Evolutionary conservation across 2,329 filamentous ascomycete genomes (phyloP).

Genomic region (Cladosporium sp.): DNA sequence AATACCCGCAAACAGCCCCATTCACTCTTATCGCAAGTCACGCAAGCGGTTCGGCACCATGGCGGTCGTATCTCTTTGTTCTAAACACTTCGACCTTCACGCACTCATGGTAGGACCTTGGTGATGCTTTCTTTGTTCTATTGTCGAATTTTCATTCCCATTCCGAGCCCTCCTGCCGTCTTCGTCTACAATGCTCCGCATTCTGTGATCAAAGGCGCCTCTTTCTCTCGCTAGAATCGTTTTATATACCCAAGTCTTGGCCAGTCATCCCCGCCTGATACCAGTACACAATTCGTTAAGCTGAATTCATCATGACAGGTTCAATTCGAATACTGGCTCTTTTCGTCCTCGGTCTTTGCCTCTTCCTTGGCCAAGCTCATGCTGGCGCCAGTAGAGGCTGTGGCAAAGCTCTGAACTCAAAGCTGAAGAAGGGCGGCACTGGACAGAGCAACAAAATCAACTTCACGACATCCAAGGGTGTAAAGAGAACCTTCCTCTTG

Average conservation of each 20-base stretch:
- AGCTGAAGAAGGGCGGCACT: conserved; percentile 20
- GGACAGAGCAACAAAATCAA: conserved; percentile 21
- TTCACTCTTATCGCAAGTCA: neutral
- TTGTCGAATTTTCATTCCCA: too few species aligned
- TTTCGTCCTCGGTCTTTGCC: conserved; percentile 6
- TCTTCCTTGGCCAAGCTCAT: conserved; percentile 5
- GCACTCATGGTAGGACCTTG: too few species aligned
- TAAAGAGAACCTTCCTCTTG: conserved; percentile 34
- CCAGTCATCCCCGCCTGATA: neutral
- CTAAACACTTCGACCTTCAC: too few species aligned
- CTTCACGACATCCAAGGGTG: conserved; percentile 18
- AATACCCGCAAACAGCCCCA: conserved; percentile 2
- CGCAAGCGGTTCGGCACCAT: too few species aligned
- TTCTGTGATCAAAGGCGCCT: too few species aligned
- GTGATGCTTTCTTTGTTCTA: too few species aligned
- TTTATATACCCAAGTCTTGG: neutral
- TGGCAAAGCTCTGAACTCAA: conserved; percentile 18
- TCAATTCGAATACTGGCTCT: conserved; percentile 1
- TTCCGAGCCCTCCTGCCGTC: neutral
- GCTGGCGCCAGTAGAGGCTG: conserved; percentile 18
- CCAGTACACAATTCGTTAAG: neutral
- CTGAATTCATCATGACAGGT: conserved; percentile 10
- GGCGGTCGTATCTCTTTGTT: too few species aligned
- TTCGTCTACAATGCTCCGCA: neutral
- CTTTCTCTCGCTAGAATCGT: neutral